Evolutionary conservation across 2,329 filamentous ascomycete species (phyloP), one percentile per base, ranked within the genome.

Genomic region (Bipolaris gigantea): DNA sequence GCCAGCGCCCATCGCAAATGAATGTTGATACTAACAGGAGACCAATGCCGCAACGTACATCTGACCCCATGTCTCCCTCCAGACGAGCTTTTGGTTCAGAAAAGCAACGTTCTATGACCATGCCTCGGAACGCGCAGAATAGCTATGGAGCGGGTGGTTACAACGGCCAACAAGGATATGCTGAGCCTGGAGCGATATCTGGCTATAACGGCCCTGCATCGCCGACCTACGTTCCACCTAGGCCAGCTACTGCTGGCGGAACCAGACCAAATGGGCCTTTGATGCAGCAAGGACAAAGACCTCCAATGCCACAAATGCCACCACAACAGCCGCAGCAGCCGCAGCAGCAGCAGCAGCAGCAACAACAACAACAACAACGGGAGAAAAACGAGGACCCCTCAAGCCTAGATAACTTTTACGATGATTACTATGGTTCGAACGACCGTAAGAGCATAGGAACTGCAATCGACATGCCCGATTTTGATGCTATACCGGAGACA

Each of bases 391-490:
- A 69, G 25, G 65, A 65, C 32, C 66, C 75, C 39, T 74, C 79
- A 23, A 78, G 78, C 40, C 60, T 83, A 38, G 79, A 80, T 34
- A 79, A 79, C 50, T 75, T 85, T 48, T 82, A 82, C 53, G 80
- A 81, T 53, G 65, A 76, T 64, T 75, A 79, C 63, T 74, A 80
- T 62, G 70, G 71, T n/a, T 65, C 70, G n/a, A 62, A 49, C 27
- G 63, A 49, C 40, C 71, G 67, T 23, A 69, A 74, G 39, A 77
- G 76, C 34, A 73, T 75, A 46, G 73, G 76, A 44, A 74, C 77
- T 46, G 81, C 84, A 44, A 77, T 79, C 16, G 83, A 86, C 43
- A 86, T 87, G 83, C 85, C 85, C 2, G 82, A 87, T 60, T 87
- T 87, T 61, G 83, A 85, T 64, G 81, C 80, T 2, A 80, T 82